phyloP scores from a whole-genome alignment of 2,329 filamentous ascomycete genomes.

The Plectosphaerella sp. region DNA sequence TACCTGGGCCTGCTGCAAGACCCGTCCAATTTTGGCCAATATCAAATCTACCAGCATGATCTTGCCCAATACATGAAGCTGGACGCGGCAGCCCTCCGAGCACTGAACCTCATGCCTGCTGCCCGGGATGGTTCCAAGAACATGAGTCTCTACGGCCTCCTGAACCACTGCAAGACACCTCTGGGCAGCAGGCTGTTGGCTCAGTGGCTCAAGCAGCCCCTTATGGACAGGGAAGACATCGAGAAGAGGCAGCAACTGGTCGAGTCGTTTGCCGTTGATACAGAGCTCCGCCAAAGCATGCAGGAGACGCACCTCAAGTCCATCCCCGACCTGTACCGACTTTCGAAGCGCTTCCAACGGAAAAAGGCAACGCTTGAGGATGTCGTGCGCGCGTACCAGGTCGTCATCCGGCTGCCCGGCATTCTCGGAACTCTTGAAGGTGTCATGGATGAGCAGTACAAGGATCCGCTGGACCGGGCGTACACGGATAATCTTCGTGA shows the following conservation, averaged over 20 bases:
- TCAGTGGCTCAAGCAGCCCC: slow-evolving; percentile 95
- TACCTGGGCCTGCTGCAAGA: slow-evolving; percentile 90
- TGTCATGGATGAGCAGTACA: slow-evolving; percentile 93
- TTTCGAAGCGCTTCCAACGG: slow-evolving; percentile 92
- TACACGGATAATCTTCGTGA: slow-evolving; percentile 82
- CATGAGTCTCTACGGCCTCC: slow-evolving; percentile 90
- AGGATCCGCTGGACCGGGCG: slow-evolving; percentile 76
- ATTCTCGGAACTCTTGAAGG: slow-evolving; percentile 86
- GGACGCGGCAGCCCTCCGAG: slow-evolving; percentile 88
- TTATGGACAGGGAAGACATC: slow-evolving; percentile 89
- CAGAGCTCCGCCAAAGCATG: slow-evolving; percentile 89
- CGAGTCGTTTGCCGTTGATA: slow-evolving; percentile 90
- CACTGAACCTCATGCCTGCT: slow-evolving; percentile 94
- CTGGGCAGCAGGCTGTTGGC: slow-evolving; percentile 84
- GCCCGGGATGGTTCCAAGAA: slow-evolving; percentile 92
- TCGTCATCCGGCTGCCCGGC: slow-evolving; percentile 84
- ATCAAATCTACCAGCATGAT: slow-evolving; percentile 95
- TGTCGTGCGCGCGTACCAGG: slow-evolving; percentile 92
- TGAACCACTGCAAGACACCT: slow-evolving; percentile 97
- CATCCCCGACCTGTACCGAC: slow-evolving; percentile 88
- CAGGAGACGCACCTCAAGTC: slow-evolving; percentile 93
- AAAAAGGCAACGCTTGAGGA: slow-evolving; percentile 90
- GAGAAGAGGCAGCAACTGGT: slow-evolving; percentile 90
- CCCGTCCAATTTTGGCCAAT: slow-evolving; percentile 92
- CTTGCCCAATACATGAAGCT: slow-evolving; percentile 97